Evolutionary conservation across 2,329 filamentous ascomycete genomes (phyloP).

Genomic region (Fusarium solani-melongenae): DNA sequence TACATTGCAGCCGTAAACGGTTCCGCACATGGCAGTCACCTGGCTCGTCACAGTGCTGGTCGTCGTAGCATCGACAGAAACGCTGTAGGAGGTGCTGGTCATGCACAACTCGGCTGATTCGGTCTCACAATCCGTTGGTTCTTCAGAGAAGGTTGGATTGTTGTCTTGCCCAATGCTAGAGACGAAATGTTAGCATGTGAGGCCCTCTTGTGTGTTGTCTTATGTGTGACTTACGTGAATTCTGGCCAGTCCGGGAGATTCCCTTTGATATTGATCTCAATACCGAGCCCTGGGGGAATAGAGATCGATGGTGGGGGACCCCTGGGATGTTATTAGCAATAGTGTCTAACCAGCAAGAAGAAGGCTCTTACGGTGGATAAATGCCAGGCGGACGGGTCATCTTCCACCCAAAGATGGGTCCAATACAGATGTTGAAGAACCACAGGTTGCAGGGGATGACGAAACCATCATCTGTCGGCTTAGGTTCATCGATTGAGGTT

Average conservation of each 20-base stretch:
- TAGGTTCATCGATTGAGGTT: not conserved
- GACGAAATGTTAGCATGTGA: not conserved
- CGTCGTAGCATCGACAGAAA: not conserved
- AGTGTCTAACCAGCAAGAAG: not conserved
- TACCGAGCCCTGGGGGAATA: not conserved
- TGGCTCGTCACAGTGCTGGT: not conserved
- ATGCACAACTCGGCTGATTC: not conserved
- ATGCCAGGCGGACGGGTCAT: not conserved
- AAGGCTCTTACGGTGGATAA: not conserved
- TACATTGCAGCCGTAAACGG: slow-evolving; percentile 5
- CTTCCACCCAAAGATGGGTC: not conserved
- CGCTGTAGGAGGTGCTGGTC: not conserved
- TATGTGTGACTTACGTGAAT: not conserved
- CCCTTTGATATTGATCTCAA: not conserved
- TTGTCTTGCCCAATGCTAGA: not conserved
- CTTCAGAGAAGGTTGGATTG: not conserved
- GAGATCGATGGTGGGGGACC: not conserved
- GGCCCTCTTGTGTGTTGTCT: fast-evolving
- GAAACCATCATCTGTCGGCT: not conserved
- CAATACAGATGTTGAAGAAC: not conserved
- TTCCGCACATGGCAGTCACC: not conserved
- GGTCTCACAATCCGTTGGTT: not conserved
- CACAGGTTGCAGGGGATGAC: not conserved
- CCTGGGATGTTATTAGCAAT: not conserved
- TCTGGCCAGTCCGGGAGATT: not conserved